phyloP scores from a whole-genome alignment of 1,284 basidiomycete species.

The Laetiporus sulphureus region DNA sequence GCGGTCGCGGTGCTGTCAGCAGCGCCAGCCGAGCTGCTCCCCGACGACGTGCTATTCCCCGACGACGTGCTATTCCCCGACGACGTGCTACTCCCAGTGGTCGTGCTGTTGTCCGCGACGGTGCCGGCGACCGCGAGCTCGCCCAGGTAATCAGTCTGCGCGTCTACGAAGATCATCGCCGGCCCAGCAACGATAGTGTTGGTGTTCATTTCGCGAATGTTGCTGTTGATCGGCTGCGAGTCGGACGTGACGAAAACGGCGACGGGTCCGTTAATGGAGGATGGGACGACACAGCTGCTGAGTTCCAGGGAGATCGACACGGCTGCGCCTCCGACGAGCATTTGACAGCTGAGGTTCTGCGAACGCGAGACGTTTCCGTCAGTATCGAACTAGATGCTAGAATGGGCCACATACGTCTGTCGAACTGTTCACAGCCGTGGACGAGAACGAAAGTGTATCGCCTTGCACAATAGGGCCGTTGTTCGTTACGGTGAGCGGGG shows the following conservation, averaged over 20 bases:
- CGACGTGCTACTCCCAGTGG: conserved; percentile 8
- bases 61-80: conserved; percentile 6
- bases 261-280: conserved; percentile 63
- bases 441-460: conserved; percentile 55
- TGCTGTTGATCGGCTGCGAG: conserved; percentile 55
- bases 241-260: conserved; percentile 66
- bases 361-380: not conserved
- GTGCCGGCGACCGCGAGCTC: conserved; percentile 33
- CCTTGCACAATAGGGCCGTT: conserved; percentile 47
- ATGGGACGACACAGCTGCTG: conserved; percentile 54
- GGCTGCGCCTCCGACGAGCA: conserved; percentile 61
- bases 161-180: conserved; percentile 62
- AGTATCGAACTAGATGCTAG: not conserved
- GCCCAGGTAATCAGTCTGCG: conserved; percentile 41
- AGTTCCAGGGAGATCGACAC: conserved; percentile 54
- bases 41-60: not conserved
- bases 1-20: not conserved
- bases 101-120: not conserved
- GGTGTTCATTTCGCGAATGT: conserved; percentile 54
- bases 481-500: conserved; percentile 59
- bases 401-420: conserved; percentile 33
- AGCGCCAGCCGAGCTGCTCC: conserved; percentile 6
- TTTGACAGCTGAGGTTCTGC: conserved; percentile 66
- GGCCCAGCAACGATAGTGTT: conserved; percentile 65
- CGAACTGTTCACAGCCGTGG: conserved; percentile 46